Conservation (phyloP, 2,329 filamentous ascomycete genomes). For the Pestalotiopsis sp. region DNA sequence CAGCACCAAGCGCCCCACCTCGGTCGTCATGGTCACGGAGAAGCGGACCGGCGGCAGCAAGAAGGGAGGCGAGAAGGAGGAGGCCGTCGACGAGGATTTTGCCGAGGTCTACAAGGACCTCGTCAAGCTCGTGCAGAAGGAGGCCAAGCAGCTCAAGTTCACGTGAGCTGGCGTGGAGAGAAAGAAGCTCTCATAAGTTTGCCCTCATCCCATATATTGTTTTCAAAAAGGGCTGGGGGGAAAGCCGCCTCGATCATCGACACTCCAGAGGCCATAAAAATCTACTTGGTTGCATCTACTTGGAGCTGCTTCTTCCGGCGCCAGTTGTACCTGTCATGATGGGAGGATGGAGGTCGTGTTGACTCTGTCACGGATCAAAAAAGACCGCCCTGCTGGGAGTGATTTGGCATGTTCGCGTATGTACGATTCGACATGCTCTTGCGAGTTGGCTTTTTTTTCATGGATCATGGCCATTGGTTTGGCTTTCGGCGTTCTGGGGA, state of each 20-base stretch:
- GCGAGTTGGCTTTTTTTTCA: background rate
- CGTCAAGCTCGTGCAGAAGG: slow-evolving; percentile 68
- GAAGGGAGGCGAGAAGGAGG: slow-evolving; percentile 38
- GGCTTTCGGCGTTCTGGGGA: slow-evolving; percentile 17
- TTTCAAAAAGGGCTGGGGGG: no score
- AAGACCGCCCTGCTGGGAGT: background rate
- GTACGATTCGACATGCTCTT: background rate
- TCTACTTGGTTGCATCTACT: background rate
- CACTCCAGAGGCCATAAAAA: background rate
- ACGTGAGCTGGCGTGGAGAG: slow-evolving; percentile 37
- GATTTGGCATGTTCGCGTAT: background rate
- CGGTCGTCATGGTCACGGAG: slow-evolving; percentile 86
- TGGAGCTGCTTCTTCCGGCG: background rate
- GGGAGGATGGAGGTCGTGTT: background rate
- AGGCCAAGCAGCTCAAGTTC: slow-evolving; percentile 59
- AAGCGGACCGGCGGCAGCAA: slow-evolving; percentile 41
- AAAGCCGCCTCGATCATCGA: background rate
- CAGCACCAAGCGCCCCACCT: slow-evolving; percentile 93
- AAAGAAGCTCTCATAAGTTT: background rate
- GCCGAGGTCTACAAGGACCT: slow-evolving; percentile 66
- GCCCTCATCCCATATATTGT: background rate
- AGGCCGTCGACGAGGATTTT: slow-evolving; percentile 61
- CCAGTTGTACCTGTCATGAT: background rate
- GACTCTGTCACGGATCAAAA: background rate
- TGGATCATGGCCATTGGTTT: slow-evolving; percentile 15